Evolutionary conservation across 345 rosid genomes (phyloP), one percentile per base, ranked within the genome.

Genomic region (Euphorbia lathyris): DNA sequence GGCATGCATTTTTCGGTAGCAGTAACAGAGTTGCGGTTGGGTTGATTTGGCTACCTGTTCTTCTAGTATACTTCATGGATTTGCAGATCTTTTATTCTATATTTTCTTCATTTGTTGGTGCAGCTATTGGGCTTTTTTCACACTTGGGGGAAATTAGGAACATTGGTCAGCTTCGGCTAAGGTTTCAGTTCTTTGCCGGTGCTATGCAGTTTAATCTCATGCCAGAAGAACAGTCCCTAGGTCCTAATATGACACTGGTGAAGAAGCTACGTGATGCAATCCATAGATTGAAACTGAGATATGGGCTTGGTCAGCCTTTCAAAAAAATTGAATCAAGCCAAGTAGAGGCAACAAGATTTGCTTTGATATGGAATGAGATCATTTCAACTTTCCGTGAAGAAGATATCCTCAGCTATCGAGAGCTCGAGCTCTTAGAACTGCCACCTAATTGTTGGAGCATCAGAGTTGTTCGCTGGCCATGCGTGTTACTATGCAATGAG

Each of bases 141-240:
- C 94, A 91, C 78, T 83, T 93, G 87, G 98, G 98, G 36, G 98
- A 93, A 85, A 89, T 93, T 59, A 78, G 98, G 72, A 89, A 83
- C 75, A 83, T 91, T 58, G 91, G 75, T 72, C 97, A 93, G 84
- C 82, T 91, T 55, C 84, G 97, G 77, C 96, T 93, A 57, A 76
- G 98, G 75, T 93, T 93, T 83, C 98, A 86, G 86, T 93, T 89
- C 79, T 93, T 93, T 67, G 85, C 98, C 45, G 82, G 92, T 80
- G 97, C 97, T 36, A 50, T 93, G 89, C 98, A 93, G 72, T 93
- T 93, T 78, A 91, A 90, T 81, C 88, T 93, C 62, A 87, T 86
- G 89, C 85, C 98, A 1, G 98, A 84, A 74, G 88, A 89, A 65
- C 88, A 73, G 65, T 69, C 57, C 34, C 64, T 55, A 52, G 68